Percentiles rank a stretch among this genome's conserved stretches.
phyloP scores from a whole-genome alignment of 1,284 basidiomycete species.

The Filobasidium uniguttulatum region DNA sequence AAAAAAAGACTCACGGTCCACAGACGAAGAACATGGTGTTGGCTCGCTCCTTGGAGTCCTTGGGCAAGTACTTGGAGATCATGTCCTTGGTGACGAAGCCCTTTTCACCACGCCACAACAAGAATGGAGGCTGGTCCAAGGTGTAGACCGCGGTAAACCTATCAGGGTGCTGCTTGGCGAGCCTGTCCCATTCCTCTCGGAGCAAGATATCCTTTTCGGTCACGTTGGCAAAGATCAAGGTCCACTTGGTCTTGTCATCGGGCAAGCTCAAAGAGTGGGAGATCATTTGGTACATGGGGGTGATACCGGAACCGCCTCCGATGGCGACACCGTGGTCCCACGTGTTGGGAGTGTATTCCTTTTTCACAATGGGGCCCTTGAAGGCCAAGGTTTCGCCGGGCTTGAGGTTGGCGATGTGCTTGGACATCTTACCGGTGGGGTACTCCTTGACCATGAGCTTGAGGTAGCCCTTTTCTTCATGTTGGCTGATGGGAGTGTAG shows the following conservation, averaged over 20 bases:
- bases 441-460: conserved; percentile 71
- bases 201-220: conserved; percentile 75
- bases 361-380: conserved; percentile 82
- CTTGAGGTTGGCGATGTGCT: conserved; percentile 56
- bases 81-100: conserved; percentile 94
- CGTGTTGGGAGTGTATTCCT: conserved; percentile 68
- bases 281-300: conserved; percentile 47
- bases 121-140: conserved; percentile 77
- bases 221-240: conserved; percentile 93
- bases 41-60: conserved; percentile 13
- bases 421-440: conserved; percentile 57
- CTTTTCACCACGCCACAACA: conserved; percentile 57
- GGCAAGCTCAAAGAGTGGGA: conserved; percentile 50
- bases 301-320: conserved; percentile 48
- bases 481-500: conserved; percentile 68
- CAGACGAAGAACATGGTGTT: conserved; percentile 16
- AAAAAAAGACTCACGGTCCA: conserved; percentile 13
- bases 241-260: conserved; percentile 84
- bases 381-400: conserved; percentile 69
- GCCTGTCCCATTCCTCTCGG: conserved; percentile 68
- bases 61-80: conserved; percentile 59
- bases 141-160: conserved; percentile 58
- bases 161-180: conserved; percentile 51
- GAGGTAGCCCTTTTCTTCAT: conserved; percentile 59
- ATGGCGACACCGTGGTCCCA: conserved; percentile 77